Conservation (phyloP, 306 rosid genomes). For the Begonia peltatifolia region DNA sequence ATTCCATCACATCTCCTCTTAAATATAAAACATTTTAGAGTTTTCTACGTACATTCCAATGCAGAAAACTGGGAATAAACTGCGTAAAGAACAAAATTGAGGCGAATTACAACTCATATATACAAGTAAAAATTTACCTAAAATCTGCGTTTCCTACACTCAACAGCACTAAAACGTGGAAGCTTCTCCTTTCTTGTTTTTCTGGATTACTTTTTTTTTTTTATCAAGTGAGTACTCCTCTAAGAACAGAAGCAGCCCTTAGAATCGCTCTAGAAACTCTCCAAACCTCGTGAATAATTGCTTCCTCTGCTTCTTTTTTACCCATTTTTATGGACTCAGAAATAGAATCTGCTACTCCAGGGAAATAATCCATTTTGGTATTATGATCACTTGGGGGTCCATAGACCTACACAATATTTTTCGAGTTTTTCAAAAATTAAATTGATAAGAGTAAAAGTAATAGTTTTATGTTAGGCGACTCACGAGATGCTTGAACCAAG, state of each 20-base stretch:
- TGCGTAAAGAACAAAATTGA: too few species aligned
- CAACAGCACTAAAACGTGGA: too few species aligned
- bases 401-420: constrained; percentile 32
- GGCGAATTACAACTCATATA: too few species aligned
- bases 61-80: too few species aligned
- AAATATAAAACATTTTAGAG: too few species aligned
- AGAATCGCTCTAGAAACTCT: constrained; percentile 72
- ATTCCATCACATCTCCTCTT: too few species aligned
- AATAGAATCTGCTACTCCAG: constrained; percentile 67
- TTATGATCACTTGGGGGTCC: constrained; percentile 50
- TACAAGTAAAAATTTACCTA: too few species aligned
- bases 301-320: constrained; percentile 21
- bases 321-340: constrained; percentile 18
- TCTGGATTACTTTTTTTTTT: not conserved
- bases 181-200: too few species aligned
- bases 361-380: constrained; percentile 53
- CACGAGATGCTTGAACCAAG: constrained; percentile 90
- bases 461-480: constrained; percentile 14
- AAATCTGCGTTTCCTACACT: too few species aligned
- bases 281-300: constrained; percentile 78
- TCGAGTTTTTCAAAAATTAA: not conserved
- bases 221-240: constrained; percentile 47
- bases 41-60: too few species aligned
- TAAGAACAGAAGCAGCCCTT: constrained; percentile 59
- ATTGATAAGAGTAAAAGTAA: not conserved